Base-by-base conservation (phyloP, 225 moss, liverwort and hornwort genomes). In the Rhytidiadelphus loreus region DNA sequence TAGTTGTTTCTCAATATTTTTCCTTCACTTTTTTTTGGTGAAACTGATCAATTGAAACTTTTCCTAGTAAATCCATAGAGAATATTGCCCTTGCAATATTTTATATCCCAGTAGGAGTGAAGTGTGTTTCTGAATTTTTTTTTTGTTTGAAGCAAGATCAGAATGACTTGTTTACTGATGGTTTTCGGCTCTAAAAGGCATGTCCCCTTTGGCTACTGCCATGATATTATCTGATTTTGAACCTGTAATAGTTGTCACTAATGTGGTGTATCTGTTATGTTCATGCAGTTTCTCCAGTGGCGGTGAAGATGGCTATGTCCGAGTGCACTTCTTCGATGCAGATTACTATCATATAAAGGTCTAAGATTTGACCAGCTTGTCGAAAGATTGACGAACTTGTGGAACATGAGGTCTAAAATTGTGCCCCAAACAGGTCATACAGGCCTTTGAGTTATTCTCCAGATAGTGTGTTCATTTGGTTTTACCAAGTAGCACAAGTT, bases 291-390 rank as follows among this genome's bases (percentile, higher is more conserved):
- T 98, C 87, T 95, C 96, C 43, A 98, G 97, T 55, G 98, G 98
- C 60, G 97, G 98, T 87, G 98, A 98, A 90, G 98, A 98, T 91
- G 98, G 97, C 74, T 97, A 98, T 83, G 96, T 97, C 32, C 91
- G 97, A 56, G 93, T 97, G 61, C 98, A 98, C 91, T 96, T 96
- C 90, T 98, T 98, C 77, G 97, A 98, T 91, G 95, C 97, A 66
- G 96, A 98, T 89, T 97, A 98, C 86, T 97, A 94, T 84, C 96
- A 98, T 77, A 97, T 98, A 13, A 98, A 95, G 91, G 93, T 98
- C 83, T 97, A 93, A 80, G 48, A 78, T 85, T 63, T 59, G 35
- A 8, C 41, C 39, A 58, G 86, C 28, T 83, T 57, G 41, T 83
- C 53, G 73, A 71, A 85, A 85, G 41, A 52, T 79, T 60, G 41